Conservation (phyloP, 2,329 filamentous ascomycete species). For the Pyricularia grisea region DNA sequence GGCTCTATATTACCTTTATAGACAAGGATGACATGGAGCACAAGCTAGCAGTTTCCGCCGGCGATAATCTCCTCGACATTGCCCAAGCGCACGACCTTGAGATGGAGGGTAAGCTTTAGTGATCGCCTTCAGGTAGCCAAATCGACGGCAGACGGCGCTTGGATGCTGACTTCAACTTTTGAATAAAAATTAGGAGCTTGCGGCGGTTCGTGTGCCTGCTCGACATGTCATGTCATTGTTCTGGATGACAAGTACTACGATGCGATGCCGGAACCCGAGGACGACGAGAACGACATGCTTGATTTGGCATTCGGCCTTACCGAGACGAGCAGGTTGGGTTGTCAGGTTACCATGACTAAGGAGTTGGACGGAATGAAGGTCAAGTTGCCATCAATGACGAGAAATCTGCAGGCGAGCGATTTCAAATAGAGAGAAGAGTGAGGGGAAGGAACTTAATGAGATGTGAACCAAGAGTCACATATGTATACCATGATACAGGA, state of each 20-base stretch:
- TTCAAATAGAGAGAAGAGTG: slow-evolving; percentile 40
- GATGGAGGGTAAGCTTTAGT: slow-evolving; percentile 64
- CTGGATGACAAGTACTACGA: slow-evolving; percentile 65
- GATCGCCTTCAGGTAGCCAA: neutral
- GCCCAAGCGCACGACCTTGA: slow-evolving; percentile 91
- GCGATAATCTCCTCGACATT: slow-evolving; percentile 91
- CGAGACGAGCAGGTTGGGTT: slow-evolving; percentile 75
- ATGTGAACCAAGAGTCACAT: neutral
- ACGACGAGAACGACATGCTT: slow-evolving; percentile 84
- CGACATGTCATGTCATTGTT: slow-evolving; percentile 87
- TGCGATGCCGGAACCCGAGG: slow-evolving; percentile 66
- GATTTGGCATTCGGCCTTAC: slow-evolving; percentile 85
- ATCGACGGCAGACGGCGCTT: neutral
- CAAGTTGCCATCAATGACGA: slow-evolving; percentile 82
- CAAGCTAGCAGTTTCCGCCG: slow-evolving; percentile 71
- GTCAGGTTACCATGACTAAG: slow-evolving; percentile 86
- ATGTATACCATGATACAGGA: neutral
- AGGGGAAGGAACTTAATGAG: neutral
- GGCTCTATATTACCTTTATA: slow-evolving; percentile 82
- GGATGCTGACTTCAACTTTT: neutral
- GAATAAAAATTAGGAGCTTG: slow-evolving; percentile 47
- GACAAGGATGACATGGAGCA: slow-evolving; percentile 77
- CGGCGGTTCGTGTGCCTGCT: slow-evolving; percentile 87
- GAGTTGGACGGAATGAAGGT: slow-evolving; percentile 82
- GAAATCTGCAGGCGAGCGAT: slow-evolving; percentile 92